A percentile compares a stretch with the other conserved stretches of the same genome.
Conservation (phyloP, 2,329 filamentous ascomycete genomes). For the Rutstroemia sp. region DNA sequence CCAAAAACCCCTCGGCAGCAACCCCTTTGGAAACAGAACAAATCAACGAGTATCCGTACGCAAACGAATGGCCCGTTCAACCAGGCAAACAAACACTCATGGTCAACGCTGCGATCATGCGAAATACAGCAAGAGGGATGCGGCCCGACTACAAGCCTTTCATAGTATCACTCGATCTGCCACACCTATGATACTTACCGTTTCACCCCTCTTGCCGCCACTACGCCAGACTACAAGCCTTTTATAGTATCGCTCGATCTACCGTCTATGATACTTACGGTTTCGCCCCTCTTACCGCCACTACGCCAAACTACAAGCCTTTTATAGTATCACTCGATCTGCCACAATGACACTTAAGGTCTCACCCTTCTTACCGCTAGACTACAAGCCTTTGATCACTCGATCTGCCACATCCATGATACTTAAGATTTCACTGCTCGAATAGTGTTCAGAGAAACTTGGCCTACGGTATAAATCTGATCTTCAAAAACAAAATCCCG, state of each 20-base stretch:
- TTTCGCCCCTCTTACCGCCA: too few species aligned
- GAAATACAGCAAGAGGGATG: conserved; percentile 18
- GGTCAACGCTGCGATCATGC: conserved; percentile 48
- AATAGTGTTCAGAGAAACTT: too few species aligned
- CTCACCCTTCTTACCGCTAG: neutral
- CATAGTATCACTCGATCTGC: conserved; percentile 16
- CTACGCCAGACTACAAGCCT: too few species aligned
- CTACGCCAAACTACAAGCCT: conserved; percentile 18
- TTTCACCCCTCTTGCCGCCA: too few species aligned
- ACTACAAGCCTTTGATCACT: conserved; percentile 21
- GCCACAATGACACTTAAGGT: neutral
- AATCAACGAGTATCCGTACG: conserved; percentile 35
- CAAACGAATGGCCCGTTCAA: conserved; percentile 27
- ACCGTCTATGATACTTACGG: too few species aligned
- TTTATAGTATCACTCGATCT: conserved; percentile 18
- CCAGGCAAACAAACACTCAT: conserved; percentile 46
- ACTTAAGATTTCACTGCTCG: too few species aligned
- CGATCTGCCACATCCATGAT: conserved; percentile 5
- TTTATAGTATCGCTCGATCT: too few species aligned
- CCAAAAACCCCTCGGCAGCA: conserved; percentile 29
- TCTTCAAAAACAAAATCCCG: too few species aligned
- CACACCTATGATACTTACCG: neutral
- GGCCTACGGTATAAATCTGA: too few species aligned
- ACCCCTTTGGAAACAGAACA: conserved; percentile 18
- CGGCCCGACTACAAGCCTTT: conserved; percentile 19